phyloP scores from a whole-genome alignment of 768 basidiomycete species.

The Nidularia pulvinata region DNA sequence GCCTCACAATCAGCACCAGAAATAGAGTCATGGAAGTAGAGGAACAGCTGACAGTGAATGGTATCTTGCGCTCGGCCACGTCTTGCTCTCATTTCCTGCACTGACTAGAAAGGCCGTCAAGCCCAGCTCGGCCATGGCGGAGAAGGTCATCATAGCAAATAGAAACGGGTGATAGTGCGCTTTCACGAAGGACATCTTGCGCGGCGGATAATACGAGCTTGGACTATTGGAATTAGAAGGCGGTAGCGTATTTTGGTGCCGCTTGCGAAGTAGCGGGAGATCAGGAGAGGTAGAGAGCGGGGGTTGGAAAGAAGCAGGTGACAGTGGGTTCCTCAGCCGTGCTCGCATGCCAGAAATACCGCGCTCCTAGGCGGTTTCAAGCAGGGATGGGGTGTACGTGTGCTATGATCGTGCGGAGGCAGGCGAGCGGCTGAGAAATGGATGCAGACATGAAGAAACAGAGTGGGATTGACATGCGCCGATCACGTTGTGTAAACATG shows the following conservation, averaged over 20 bases:
- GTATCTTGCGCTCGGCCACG: conserved; percentile 63
- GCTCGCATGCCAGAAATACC: conserved; percentile 3
- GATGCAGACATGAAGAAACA: too few relatives aligned
- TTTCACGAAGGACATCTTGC: conserved; percentile 39
- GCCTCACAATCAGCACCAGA: neutral
- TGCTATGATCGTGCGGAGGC: too few relatives aligned
- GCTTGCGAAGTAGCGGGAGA: neutral
- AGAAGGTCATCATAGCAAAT: conserved; percentile 64
- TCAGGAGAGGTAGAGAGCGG: neutral
- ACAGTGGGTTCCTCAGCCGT: neutral
- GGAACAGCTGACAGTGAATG: conserved; percentile 54
- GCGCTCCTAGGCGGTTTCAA: too few relatives aligned
- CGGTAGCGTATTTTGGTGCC: neutral
- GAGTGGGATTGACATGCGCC: too few relatives aligned
- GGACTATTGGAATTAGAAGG: neutral
- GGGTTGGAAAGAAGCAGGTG: neutral
- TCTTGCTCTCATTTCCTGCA: conserved; percentile 59
- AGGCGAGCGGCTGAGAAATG: too few relatives aligned
- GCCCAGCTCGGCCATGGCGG: conserved; percentile 71
- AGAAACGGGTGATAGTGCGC: conserved; percentile 62
- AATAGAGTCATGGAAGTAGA: conserved; percentile 5
- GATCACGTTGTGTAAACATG: too few relatives aligned
- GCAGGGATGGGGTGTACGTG: too few relatives aligned
- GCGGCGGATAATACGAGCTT: neutral
- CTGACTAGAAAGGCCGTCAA: conserved; percentile 75